Base-by-base conservation (phyloP, 495 filamentous ascomycete species). In the Xylaria flabelliformis region DNA sequence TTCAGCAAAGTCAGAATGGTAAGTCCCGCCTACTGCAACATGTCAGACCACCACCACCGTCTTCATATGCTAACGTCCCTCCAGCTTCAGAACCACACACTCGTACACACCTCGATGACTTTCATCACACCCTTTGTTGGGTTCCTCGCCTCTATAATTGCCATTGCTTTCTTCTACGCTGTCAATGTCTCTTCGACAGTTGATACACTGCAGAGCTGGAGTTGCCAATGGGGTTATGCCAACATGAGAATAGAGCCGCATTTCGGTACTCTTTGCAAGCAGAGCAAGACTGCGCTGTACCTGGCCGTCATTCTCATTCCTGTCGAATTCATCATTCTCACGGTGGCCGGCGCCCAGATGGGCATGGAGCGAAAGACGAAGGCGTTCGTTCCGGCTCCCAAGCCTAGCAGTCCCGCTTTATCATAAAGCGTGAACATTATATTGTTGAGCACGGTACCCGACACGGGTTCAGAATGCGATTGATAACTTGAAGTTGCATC, bases 141-240 rank as follows among this genome's bases (percentile, higher is more conserved):
- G 63, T 78, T 88, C 61, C 74, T 79, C 53, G 84, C 82, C 56
- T 81, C 81, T n/a, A 74, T 88, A 70, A 80, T 88, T 70, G 82
- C 82, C 73, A 82, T 85, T 67, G 76, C 81, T 62, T 85, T 88
- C 79, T 88, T 85, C 79, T 89, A 89, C 72, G 80, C 79, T 61
- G 82, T 86, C 79, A 87, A 88, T 71, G 74, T 82, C 32, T 88
- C 86, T 2, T 75, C 75, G 51, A 80, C 76, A 7, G 77, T 80
- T 67, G 83, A 84, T 74, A 85, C 85, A 50, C 75, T 88, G 39
- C 74, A 88, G 75, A 86, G 83, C 77, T 89, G 87, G 87, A 84
- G 82, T 34, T 89, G 87, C 78, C 85, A 84, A 63, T 89, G 86
- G 86, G 74, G 74, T 6, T 71, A 76, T 50, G 73, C 87, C 36